Evolutionary conservation across 805 yeast genomes (phyloP), one percentile per base, ranked within the genome.

Genomic region (Saturnispora ahearnii): DNA sequence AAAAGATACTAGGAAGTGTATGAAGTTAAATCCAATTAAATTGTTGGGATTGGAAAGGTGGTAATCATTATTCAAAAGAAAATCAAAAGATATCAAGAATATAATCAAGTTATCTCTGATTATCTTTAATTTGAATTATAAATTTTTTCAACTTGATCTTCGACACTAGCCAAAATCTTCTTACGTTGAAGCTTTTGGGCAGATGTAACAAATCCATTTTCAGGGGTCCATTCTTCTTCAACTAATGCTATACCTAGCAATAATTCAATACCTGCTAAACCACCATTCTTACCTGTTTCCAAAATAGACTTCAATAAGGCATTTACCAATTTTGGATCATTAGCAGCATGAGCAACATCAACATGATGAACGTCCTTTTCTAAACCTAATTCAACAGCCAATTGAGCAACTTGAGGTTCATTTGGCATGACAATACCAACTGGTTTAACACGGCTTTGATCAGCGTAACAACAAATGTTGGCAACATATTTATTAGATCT

Each of bases 211-310:
- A 72, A 87, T 0, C 96, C 98, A 63, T 81, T 87, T 68, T 88
- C 93, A 41, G 99, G 98, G 38, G 98, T 93, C 98, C 99, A 93
- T 72, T 93, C 99, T 47, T 81, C 91, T 56, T 87, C 90, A 51
- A 81, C 75, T 53, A 93, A 66, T 12, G 84, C 88, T 53, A 84
- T 74, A 57, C 90, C 95, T 56, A 79, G 79, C 51, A 93, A 64
- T 56, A 91, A 73, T 70, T 93, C 98, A 57, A 88, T 90, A 52
- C 96, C 95, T 45, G 68, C 73, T 57, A 93, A 77, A 9, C 95
- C 96, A 64, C 83, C 90, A 18, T 77, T 58, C 67, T 78, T 82
- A 59, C 89, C 99, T 8, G 96, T 87, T 26, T 76, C 75, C 49
- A 85, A 62, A 52, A 93, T 66, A 13, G 81, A 69, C 56, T 82